phyloP scores from a whole-genome alignment of 164 flowering plant genomes.

The Piper longum region DNA sequence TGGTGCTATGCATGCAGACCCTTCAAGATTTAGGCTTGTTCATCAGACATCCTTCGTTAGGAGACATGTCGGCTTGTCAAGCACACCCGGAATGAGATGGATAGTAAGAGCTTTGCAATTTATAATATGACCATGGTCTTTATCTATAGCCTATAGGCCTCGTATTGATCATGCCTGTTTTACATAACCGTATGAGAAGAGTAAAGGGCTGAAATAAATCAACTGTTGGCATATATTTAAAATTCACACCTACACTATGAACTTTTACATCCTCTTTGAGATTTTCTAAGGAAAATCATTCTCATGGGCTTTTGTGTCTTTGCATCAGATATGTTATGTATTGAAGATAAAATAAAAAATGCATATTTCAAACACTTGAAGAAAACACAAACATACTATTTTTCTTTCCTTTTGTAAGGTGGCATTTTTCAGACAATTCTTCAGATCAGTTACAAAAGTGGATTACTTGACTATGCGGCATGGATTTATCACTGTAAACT shows the following conservation, averaged over 20 bases:
- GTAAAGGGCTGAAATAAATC: too few species aligned
- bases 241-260: too few species aligned
- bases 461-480: constrained; percentile 60
- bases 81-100: constrained; percentile 47
- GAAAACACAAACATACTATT: background rate
- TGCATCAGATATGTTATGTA: too few species aligned
- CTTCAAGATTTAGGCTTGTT: constrained; percentile 49
- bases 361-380: background rate
- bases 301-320: too few species aligned
- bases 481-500: constrained; percentile 55
- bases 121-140: background rate
- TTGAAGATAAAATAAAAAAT: background rate
- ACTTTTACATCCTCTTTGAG: too few species aligned
- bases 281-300: too few species aligned
- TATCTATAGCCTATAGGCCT: background rate
- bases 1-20: constrained; percentile 36
- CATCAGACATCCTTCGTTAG: constrained; percentile 56
- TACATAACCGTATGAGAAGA: too few species aligned
- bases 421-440: constrained; percentile 63
- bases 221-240: too few species aligned
- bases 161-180: too few species aligned
- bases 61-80: constrained; percentile 37
- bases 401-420: constrained; percentile 20
- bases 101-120: constrained; percentile 24
- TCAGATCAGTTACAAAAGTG: constrained; percentile 42